phyloP scores from a whole-genome alignment of 371 early-diverging fungal genomes.

The Capillidium heterosporum region DNA sequence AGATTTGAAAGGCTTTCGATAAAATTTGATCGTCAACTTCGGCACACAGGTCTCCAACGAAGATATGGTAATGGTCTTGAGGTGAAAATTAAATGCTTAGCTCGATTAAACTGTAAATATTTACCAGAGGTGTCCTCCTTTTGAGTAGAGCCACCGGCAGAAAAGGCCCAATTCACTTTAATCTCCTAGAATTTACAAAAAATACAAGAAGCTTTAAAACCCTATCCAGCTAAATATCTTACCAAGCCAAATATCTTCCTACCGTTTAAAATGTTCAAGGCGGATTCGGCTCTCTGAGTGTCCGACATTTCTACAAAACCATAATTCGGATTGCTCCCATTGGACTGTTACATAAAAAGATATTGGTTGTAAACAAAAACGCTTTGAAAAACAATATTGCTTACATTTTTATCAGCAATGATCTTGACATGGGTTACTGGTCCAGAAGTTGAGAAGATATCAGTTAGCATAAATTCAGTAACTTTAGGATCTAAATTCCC shows the following conservation, averaged over 20 bases:
- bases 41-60: conserved; percentile 65
- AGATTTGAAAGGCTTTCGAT: conserved; percentile 46
- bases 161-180: conserved; percentile 69
- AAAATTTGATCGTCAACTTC: conserved; percentile 57
- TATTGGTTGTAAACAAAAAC: conserved; percentile 11
- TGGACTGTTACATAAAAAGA: conserved; percentile 10
- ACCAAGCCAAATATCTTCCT: conserved; percentile 39
- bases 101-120: not conserved
- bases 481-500: conserved; percentile 76
- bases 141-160: conserved; percentile 21
- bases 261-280: conserved; percentile 59
- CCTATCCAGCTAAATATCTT: not conserved
- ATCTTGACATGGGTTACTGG: conserved; percentile 56
- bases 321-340: conserved; percentile 39
- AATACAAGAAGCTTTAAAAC: not conserved
- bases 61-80: conserved; percentile 53
- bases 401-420: conserved; percentile 57
- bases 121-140: conserved; percentile 40
- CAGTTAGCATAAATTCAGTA: conserved; percentile 51
- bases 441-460: conserved; percentile 54
- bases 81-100: not conserved
- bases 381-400: conserved; percentile 10
- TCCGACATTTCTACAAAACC: conserved; percentile 80
- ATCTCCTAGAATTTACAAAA: conserved; percentile 33
- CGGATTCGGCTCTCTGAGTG: conserved; percentile 49